Evolutionary conservation across 2,329 filamentous ascomycete species (phyloP), one percentile per base, ranked within the genome.

Genomic region (Trichoderma oligosporum): DNA sequence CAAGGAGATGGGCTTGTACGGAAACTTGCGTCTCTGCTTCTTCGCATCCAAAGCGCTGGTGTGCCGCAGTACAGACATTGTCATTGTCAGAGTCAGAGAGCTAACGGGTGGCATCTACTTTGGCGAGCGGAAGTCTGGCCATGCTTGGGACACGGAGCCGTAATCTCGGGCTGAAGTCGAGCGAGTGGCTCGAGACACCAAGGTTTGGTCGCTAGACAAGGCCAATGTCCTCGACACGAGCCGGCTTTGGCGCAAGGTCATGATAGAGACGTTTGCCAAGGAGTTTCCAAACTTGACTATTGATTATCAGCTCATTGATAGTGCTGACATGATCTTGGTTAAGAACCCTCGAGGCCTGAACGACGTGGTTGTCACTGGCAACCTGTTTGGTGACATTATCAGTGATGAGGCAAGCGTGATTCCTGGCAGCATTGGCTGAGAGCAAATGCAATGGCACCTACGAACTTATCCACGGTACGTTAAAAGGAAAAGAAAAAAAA

Each of bases 311-410:
- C 82, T 97, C 49, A 96, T 97, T 70, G 93, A 97, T 76, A 90
- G 85, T 57, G 93, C 93, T n/a, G 93, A 93, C 63, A 97, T 97
- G 92, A 79, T 97, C 65, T 91, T 97, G 88, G 83, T 97, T 69
- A 97, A 96, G 86, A 93, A 92, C 75, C 93, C 93, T 8, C 81
- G 86, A 9, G 83, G 85, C 20, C 80, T 97, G 53, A 97, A 97
- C 71, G 94, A 93, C 54, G 85, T 97, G 33, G 83, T 97, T 45
- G 86, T 97, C 62, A 96, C 92, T 11, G 92, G 87, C 78, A 99
- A 97, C 74, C 72, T 97, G 65, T 96, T 96, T 71, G 94, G 93
- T 61, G 93, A 97, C 73, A 97, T 97, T 70, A 91, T 99, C 69
- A 89, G 84, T 69, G 93, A 97, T 70, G 93, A 97, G 80, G 92